Percentiles rank a stretch among this genome's conserved stretches.
Evolutionary conservation across 768 basidiomycete genomes (phyloP).

Genomic region (Suillus occidentalis): DNA sequence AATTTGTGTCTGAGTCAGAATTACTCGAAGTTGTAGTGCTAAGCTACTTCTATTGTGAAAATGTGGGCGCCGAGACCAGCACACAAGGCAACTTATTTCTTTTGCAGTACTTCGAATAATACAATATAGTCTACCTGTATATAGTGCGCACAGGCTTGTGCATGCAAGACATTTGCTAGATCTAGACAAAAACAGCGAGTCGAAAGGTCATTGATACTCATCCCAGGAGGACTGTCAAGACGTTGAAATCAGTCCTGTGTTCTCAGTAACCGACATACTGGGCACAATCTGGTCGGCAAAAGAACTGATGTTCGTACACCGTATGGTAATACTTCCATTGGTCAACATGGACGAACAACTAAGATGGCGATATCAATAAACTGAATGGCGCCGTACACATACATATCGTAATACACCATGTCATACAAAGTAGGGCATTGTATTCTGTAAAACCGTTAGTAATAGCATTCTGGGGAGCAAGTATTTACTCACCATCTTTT

Average conservation of each 20-base stretch:
- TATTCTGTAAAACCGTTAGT: conserved; percentile 36
- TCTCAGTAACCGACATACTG: background rate
- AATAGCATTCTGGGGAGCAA: background rate
- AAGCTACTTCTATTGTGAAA: background rate
- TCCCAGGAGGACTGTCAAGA: background rate
- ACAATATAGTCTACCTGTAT: background rate
- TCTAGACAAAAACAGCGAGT: background rate
- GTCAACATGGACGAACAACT: background rate
- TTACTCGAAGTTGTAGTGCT: background rate
- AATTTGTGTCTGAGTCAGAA: background rate
- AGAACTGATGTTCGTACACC: background rate
- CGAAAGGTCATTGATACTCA: background rate
- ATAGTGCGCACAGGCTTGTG: background rate
- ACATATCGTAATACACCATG: conserved; percentile 1
- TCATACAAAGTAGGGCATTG: conserved; percentile 58
- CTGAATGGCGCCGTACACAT: conserved; percentile 1
- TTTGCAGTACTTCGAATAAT: background rate
- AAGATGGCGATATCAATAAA: background rate
- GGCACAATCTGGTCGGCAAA: background rate
- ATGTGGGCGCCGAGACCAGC: background rate
- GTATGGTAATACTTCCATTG: no score
- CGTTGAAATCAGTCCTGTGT: background rate
- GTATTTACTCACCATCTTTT: conserved; percentile 60
- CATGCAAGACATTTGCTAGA: background rate
- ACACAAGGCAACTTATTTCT: background rate